Evolutionary conservation across 805 yeast species (phyloP).

Genomic region (Blastobotrys attinorum): DNA sequence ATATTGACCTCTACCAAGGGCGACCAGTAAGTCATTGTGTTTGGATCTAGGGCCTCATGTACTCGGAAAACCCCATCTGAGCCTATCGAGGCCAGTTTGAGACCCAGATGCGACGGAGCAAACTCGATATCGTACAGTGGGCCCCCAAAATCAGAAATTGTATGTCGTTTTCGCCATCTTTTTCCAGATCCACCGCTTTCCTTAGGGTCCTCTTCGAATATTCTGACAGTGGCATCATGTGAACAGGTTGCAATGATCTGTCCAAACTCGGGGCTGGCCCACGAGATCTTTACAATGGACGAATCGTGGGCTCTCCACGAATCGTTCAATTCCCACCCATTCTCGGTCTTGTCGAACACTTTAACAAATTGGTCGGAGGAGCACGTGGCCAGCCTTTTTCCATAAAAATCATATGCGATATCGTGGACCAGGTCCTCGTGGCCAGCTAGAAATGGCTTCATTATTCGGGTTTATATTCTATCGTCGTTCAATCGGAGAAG

Average conservation of each 20-base stretch:
- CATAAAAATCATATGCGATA: constrained; percentile 82
- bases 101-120: constrained; percentile 77
- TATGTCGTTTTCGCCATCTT: constrained; percentile 71
- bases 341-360: constrained; percentile 56
- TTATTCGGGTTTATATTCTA: constrained; percentile 12
- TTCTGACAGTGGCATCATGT: constrained; percentile 77
- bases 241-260: constrained; percentile 82
- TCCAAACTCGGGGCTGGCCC: constrained; percentile 95
- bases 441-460: constrained; percentile 76
- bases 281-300: constrained; percentile 67
- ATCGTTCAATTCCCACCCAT: constrained; percentile 72
- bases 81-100: constrained; percentile 79
- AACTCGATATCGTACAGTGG: constrained; percentile 86
- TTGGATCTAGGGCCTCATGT: constrained; percentile 83
- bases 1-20: constrained; percentile 57
- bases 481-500: too few species aligned
- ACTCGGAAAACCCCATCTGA: constrained; percentile 79
- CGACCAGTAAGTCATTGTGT: constrained; percentile 80
- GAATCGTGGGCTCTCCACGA: constrained; percentile 96
- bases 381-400: constrained; percentile 86
- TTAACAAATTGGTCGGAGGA: constrained; percentile 92
- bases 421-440: constrained; percentile 93
- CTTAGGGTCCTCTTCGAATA: constrained; percentile 86
- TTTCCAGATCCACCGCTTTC: constrained; percentile 71
- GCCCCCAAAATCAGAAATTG: constrained; percentile 79